Evolutionary conservation across 1,284 basidiomycete species (phyloP).

Genomic region (Ustilago vetiveriae): DNA sequence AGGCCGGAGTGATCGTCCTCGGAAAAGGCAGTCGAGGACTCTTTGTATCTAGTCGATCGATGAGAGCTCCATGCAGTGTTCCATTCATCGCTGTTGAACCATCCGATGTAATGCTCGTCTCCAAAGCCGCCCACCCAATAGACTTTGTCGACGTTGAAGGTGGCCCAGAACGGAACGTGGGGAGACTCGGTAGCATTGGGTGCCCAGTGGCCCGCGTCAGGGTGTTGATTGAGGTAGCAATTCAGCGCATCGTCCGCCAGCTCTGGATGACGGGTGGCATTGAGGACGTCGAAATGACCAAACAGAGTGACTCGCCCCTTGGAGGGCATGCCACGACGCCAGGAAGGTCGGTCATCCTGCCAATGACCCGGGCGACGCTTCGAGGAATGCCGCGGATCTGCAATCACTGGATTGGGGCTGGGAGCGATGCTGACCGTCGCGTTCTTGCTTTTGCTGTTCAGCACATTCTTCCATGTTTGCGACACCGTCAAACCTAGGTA

Average conservation of each 20-base stretch:
- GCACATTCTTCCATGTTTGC: slow-evolving; percentile 60
- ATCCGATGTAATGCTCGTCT: slow-evolving; percentile 65
- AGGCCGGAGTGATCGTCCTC: no score
- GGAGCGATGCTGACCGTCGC: slow-evolving; percentile 55
- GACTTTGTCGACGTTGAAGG: slow-evolving; percentile 49
- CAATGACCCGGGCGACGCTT: slow-evolving; percentile 26
- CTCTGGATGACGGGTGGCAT: slow-evolving; percentile 18
- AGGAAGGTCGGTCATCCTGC: slow-evolving; percentile 52
- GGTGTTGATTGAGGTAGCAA: slow-evolving; percentile 56
- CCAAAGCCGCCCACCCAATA: slow-evolving; percentile 66
- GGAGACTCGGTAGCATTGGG: slow-evolving; percentile 55
- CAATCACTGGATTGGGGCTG: slow-evolving; percentile 43
- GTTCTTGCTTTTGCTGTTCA: slow-evolving; percentile 38
- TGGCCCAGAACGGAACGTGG: slow-evolving; percentile 59
- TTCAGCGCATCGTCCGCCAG: slow-evolving; percentile 11
- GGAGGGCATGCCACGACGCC: slow-evolving; percentile 63
- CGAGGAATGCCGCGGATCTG: slow-evolving; percentile 53
- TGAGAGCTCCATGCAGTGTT: slow-evolving; percentile 23
- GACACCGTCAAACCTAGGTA: slow-evolving; percentile 64
- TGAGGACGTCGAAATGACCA: slow-evolving; percentile 52
- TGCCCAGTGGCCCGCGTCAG: slow-evolving; percentile 58
- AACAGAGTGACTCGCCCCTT: slow-evolving; percentile 61
- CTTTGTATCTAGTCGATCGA: no score
- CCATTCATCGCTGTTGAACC: slow-evolving; percentile 51
- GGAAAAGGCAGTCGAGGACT: no score